Base-by-base conservation (phyloP, 768 basidiomycete genomes). In the Tremella mesenterica region DNA sequence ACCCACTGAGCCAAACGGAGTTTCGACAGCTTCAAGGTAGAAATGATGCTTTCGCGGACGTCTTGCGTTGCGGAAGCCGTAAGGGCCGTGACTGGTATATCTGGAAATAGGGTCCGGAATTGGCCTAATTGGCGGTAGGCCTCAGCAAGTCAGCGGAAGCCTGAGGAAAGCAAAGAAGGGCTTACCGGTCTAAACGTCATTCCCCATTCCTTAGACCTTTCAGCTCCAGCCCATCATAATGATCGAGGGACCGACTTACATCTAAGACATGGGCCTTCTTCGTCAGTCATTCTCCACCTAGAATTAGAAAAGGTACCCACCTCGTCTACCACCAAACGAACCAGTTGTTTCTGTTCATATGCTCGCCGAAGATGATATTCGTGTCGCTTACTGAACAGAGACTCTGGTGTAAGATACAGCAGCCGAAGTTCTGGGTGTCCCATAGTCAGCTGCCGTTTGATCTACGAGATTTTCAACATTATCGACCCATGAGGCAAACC, bases 41-140 rank as follows among this genome's bases (percentile, higher is more conserved):
- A 41, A 28, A 68, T 57, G 60, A 75, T 73, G 48, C 73, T 70
- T 16, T 58, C 57, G 28, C 72, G 63, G 9, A 71, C 70, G 33
- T 64, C 58, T n/a, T 59, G 51, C 5, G 72, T 73, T 1, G 74
- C 74, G 2, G 74, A 73, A 8, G 72, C 74, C 6, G 74, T 75
- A 26, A 74, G 49, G 20, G 73, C 73, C 72, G 67, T 38, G 13
- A 23, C n/a, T 36, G 4, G 29, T 41, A 13, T 43, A 28, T 33
- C 57, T 1, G 68, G 68, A 48, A 65, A 75, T 14, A 58, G 43
- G 6, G 58, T 31, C 1, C 72, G 56, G 53, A 75, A 73, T 34
- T 64, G 61, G 6, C 70, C 70, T 2, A 75, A 59, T 18, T 67
- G 59, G 21, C 72, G 60, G 44, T 73, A 75, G 45, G 57, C 59